Evolutionary conservation across 805 yeast species (phyloP).

Genomic region (Lachancea lanzarotensis): DNA sequence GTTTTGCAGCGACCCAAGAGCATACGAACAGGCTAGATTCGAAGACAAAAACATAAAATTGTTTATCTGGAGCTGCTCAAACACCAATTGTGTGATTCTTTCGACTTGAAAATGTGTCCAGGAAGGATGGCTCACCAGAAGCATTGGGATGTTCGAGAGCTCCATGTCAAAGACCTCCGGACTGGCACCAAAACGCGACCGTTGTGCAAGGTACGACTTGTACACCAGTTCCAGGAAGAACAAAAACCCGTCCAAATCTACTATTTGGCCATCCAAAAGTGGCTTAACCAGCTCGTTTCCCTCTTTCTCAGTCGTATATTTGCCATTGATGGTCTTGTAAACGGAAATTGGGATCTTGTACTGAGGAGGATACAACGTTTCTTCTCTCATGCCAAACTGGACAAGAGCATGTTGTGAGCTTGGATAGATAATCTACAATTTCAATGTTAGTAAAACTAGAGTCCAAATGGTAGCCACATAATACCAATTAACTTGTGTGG

Average conservation of each 20-base stretch:
- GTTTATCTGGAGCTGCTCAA: slow-evolving; percentile 65
- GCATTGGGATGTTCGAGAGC: slow-evolving; percentile 53
- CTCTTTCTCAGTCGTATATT: slow-evolving; percentile 28
- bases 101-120: slow-evolving; percentile 72
- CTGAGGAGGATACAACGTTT: slow-evolving; percentile 60
- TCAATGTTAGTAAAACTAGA: slow-evolving; percentile 9
- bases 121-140: slow-evolving; percentile 55
- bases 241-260: slow-evolving; percentile 62
- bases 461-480: not conserved
- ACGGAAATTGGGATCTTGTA: slow-evolving; percentile 74
- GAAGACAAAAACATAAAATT: slow-evolving; percentile 66
- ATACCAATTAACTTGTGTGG: not conserved
- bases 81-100: slow-evolving; percentile 61
- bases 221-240: slow-evolving; percentile 45
- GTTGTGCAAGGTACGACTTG: slow-evolving; percentile 37
- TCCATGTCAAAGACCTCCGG: slow-evolving; percentile 27
- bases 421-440: slow-evolving; percentile 54
- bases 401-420: slow-evolving; percentile 72
- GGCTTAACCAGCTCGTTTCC: slow-evolving; percentile 52
- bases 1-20: slow-evolving; percentile 59
- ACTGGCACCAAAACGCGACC: slow-evolving; percentile 16
- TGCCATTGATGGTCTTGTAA: slow-evolving; percentile 35
- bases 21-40: slow-evolving; percentile 64
- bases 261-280: slow-evolving; percentile 55
- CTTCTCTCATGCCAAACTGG: slow-evolving; percentile 69